Evolutionary conservation across 331 rosid species (phyloP).

Genomic region (Erythrophleum ivorense): DNA sequence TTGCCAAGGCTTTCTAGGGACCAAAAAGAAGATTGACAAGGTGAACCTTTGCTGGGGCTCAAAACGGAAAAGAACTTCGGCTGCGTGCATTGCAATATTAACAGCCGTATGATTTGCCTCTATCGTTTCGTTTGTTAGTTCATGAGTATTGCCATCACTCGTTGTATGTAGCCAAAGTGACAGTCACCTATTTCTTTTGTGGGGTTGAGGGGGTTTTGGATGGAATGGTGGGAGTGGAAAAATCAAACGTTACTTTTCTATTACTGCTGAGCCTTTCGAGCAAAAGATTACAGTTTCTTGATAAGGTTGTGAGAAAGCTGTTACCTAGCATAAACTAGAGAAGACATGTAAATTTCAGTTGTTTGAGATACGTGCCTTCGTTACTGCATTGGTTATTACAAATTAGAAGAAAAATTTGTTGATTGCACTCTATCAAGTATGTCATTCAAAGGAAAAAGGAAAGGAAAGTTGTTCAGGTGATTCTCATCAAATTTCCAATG

Average conservation of each 20-base stretch:
- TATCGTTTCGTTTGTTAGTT: constrained; percentile 1
- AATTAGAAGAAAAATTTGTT: background rate
- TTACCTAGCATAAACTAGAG: background rate
- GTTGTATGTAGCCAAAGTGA: constrained; percentile 31
- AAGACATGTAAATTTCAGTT: constrained; percentile 35
- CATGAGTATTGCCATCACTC: constrained; percentile 4
- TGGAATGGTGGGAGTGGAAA: constrained; percentile 6
- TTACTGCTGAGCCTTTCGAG: background rate
- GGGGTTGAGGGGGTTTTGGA: background rate
- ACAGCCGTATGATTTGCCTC: constrained; percentile 46
- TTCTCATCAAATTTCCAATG: background rate
- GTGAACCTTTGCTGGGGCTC: constrained; percentile 70
- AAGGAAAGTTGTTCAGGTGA: too few species aligned
- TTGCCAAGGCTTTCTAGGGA: constrained; percentile 37
- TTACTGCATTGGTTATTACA: background rate
- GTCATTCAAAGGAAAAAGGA: background rate
- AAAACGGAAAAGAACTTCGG: constrained; percentile 78
- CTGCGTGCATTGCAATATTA: constrained; percentile 44
- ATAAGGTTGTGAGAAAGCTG: constrained; percentile 30
- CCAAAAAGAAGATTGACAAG: constrained; percentile 39
- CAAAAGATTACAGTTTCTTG: constrained; percentile 17
- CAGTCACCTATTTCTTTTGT: background rate
- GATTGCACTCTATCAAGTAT: background rate
- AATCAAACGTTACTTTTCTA: constrained; percentile 26
- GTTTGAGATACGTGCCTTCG: background rate